Evolutionary conservation across 1,284 basidiomycete species (phyloP), one percentile per base, ranked within the genome.

Genomic region (Phellopilus nigrolimitatus): DNA sequence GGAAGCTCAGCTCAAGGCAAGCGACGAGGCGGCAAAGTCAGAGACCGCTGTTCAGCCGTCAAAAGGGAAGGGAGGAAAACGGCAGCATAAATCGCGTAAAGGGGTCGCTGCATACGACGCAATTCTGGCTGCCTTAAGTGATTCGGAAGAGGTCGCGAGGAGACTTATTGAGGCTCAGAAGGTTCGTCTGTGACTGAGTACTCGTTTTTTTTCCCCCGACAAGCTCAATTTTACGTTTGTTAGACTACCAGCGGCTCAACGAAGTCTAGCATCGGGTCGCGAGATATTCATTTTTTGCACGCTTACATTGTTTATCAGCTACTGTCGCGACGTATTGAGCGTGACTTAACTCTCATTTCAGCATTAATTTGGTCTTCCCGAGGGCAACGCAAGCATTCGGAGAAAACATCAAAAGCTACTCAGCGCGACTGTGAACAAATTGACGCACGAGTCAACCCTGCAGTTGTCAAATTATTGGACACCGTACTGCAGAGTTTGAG

Each of bases 271-370:
- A 69, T 70, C 7, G 78, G 77, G 19, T 72, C 74, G 9, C 77
- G 86, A 8, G 88, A 91, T 62, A 79, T 92, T 28, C 79, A 87
- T 19, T 88, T 94, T 58, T 80, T 93, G 41, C 87, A 95, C 62
- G 82, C 88, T 10, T 95, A 86, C 64, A 82, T 95, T 59, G 76
- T 90, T 47, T 93, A 91, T 66, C 87, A 91, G 53, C 80, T 95
- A 13, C 78, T 95, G 38, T 82, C 88, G 10, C 79, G 85, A 47
- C 89, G 94, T 8, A 91, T 91, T 50, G 83, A 92, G 62, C 84
- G 93, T 15, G 94, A 97, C 63, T 74, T 92, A 2, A 77, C 92
- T n/a, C 78, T 97, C 33, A 76, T 88, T 49, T 79, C 76, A 33
- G 80, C 82, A 5, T 73, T 90, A 2, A 69, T 84, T 30, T 59